Evolutionary conservation across 169 alveolate genomes (phyloP).

Genomic region (Eimeria nieschulzi): DNA sequence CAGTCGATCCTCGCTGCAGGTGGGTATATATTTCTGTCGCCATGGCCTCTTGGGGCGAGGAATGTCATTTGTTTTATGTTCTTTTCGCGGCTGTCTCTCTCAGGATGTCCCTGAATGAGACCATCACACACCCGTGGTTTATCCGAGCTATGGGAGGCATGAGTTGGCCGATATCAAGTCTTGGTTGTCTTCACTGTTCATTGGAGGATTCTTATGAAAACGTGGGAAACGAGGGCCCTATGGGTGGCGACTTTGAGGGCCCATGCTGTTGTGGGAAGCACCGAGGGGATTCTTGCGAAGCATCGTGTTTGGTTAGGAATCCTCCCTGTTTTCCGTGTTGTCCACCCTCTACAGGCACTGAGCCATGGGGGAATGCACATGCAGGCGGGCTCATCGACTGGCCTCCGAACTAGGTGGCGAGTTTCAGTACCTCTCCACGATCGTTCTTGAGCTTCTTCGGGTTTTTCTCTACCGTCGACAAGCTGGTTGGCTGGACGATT

Average conservation of each 20-base stretch:
- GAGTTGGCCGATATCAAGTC: neutral
- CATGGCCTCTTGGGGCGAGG: neutral
- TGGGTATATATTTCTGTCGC: neutral
- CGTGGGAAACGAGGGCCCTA: neutral
- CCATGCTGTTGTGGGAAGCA: slow-evolving; percentile 23
- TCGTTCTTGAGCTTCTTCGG: no score
- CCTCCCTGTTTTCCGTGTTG: neutral
- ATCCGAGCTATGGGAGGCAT: slow-evolving; percentile 47
- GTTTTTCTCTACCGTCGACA: no score
- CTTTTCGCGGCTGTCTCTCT: neutral
- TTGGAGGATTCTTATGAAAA: neutral
- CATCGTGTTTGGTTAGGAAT: neutral
- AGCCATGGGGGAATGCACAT: neutral
- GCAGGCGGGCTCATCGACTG: neutral
- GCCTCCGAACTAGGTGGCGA: neutral
- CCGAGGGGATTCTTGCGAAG: neutral
- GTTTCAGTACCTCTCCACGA: no score
- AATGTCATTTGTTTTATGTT: neutral
- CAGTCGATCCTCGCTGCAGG: slow-evolving; percentile 62
- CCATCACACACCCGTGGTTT: slow-evolving; percentile 60
- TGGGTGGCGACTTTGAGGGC: slow-evolving; percentile 1
- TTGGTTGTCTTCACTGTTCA: slow-evolving; percentile 15
- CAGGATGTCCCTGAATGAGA: slow-evolving; percentile 59
- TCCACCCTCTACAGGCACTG: neutral
- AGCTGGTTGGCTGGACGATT: no score